A percentile compares a stretch with the other conserved stretches of the same genome.
Conservation (phyloP, 2,329 filamentous ascomycete genomes). For the Aspergillus caelatus region DNA sequence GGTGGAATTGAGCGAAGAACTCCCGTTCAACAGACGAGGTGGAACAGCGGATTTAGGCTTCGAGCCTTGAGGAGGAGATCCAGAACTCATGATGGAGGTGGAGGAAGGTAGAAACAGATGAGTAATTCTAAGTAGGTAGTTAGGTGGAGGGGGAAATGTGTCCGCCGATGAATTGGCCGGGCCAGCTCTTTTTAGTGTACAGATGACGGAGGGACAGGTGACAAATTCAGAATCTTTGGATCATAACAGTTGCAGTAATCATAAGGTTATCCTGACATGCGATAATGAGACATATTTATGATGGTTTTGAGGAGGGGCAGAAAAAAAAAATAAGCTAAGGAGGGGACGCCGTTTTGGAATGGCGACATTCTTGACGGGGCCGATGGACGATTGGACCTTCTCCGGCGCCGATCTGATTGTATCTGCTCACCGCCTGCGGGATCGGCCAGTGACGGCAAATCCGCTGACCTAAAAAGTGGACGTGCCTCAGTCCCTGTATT, state of each 20-base stretch:
- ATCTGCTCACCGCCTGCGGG: slow-evolving; percentile 1
- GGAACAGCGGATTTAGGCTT: slow-evolving; percentile 58
- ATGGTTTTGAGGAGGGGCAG: not conserved
- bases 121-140: not conserved
- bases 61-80: slow-evolving; percentile 41
- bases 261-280: not conserved
- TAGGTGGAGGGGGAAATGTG: not conserved
- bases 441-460: not conserved
- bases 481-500: not conserved
- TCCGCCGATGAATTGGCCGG: not conserved
- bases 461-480: not conserved
- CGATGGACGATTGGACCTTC: slow-evolving; percentile 1
- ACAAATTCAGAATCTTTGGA: not conserved
- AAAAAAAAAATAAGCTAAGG: slow-evolving; percentile 4
- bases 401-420: slow-evolving; percentile 7
- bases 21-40: slow-evolving; percentile 60
- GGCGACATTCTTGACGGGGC: slow-evolving; percentile 1
- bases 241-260: not conserved
- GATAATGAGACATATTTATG: not conserved
- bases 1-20: slow-evolving; percentile 54
- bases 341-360: slow-evolving; percentile 3
- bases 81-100: slow-evolving; percentile 48
- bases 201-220: not conserved
- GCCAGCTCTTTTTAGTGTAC: not conserved
- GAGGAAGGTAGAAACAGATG: not conserved